Base-by-base conservation (phyloP, 108 stramenopile species). In the Cyclotella sp. region DNA sequence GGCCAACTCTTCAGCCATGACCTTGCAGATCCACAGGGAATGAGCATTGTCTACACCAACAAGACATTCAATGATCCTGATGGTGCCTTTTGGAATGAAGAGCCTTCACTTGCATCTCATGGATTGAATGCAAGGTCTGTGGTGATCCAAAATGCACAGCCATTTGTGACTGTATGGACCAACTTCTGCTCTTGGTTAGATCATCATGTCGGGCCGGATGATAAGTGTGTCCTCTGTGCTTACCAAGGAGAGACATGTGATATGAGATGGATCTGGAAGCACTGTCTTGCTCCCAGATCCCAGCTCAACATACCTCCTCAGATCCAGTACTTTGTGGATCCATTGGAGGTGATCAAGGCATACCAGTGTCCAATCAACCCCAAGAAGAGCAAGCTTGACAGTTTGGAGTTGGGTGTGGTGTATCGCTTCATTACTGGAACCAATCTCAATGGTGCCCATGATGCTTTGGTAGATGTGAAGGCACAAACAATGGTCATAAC, bases 61-160 rank as follows among this genome's bases (percentile, higher is more conserved):
- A n/a, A 55, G 54, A 55, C 54, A 55, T 55, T 55, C 54, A 55
- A 55, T 21, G 54, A 19, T 21, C 19, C 54, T 21, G 54, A 55
- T 21, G 54, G 54, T 55, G 19, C 19, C 18, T 19, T 55, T 55
- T 55, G 60, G 60, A 30, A 30, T 61, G 60, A 30, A 34, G 28
- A 61, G 18, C 8, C 60, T 9, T 30, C 27, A 11, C 18, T 24
- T 27, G 8, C 9, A 18, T 61, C 60, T 9, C 60, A 61, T 61
- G 60, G 60, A 9, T 34, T 61, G n/a, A 19, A 8, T 8, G 18
- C 11, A 21, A 12, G 8, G n/a, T 16, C 53, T n/a, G 15, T n/a
- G 8, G 53, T 19, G 18, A 54, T 54, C n/a, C 53, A 21, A 19
- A 54, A 54, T 54, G 15, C 53, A 18, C 11, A 18, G 5, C 9